Evolutionary conservation across 306 rosid genomes (phyloP).

Genomic region (Begonia loranthoides): DNA sequence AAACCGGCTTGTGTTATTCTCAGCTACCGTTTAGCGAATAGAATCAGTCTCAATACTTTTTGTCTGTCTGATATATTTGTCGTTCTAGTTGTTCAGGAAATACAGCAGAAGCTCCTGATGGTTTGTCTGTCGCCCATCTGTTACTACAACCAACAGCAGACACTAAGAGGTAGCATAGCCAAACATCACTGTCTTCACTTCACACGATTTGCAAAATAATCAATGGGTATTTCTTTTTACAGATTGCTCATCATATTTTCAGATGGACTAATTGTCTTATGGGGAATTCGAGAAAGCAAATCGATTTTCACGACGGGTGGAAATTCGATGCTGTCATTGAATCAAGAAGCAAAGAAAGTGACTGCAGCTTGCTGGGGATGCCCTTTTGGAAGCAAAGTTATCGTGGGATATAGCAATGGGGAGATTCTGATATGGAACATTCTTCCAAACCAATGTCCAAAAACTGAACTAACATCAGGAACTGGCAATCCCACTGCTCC

Average conservation of each 20-base stretch:
- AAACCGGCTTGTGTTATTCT: background rate
- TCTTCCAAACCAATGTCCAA: conserved; percentile 25
- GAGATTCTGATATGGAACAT: conserved; percentile 73
- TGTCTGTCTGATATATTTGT: background rate
- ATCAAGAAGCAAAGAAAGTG: conserved; percentile 57
- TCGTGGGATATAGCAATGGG: conserved; percentile 78
- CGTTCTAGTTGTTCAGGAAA: conserved; percentile 32
- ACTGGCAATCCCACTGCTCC: conserved; percentile 34
- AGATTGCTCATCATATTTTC: conserved; percentile 56
- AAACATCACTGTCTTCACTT: conserved; percentile 1
- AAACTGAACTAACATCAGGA: conserved; percentile 22
- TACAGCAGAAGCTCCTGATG: conserved; percentile 32
- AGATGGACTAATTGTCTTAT: conserved; percentile 49
- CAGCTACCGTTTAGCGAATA: too few relatives aligned
- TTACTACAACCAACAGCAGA: conserved; percentile 73
- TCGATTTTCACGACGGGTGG: conserved; percentile 49
- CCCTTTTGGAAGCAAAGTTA: conserved; percentile 68
- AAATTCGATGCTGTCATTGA: conserved; percentile 24
- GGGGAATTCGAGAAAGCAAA: conserved; percentile 67
- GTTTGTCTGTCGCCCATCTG: conserved; percentile 32
- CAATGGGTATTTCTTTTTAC: conserved; percentile 13
- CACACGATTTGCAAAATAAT: conserved; percentile 3
- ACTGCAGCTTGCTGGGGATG: conserved; percentile 90
- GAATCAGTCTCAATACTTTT: too few relatives aligned
- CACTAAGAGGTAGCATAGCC: conserved; percentile 49